Conservation (phyloP, 176 grass and related monocot genomes). For the Eleusine indica region DNA sequence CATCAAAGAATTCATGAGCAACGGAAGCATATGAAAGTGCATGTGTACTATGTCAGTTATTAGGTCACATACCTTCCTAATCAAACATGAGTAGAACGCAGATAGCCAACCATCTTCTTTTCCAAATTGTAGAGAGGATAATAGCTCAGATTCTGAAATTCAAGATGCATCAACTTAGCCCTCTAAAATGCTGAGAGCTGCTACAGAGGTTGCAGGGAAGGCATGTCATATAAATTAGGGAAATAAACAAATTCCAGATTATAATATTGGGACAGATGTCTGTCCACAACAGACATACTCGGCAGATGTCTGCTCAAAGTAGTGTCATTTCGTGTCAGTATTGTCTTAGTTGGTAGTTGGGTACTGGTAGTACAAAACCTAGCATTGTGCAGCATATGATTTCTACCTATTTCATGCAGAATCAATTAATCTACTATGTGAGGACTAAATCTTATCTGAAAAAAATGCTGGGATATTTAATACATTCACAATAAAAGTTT, state of each 20-base stretch:
- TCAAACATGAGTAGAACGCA: constrained; percentile 87
- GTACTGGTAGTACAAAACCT: constrained; percentile 24
- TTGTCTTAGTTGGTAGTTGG: background rate
- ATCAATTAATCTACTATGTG: constrained; percentile 16
- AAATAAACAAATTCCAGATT: constrained; percentile 11
- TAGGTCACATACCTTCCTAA: constrained; percentile 71
- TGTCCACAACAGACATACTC: background rate
- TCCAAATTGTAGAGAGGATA: constrained; percentile 81
- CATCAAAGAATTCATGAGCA: constrained; percentile 33
- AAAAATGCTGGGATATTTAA: constrained; percentile 12
- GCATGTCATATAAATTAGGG: constrained; percentile 8
- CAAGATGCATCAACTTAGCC: constrained; percentile 5
- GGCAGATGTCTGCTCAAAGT: background rate
- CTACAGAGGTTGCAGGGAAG: constrained; percentile 19
- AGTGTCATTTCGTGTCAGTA: background rate
- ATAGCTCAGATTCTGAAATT: constrained; percentile 80
- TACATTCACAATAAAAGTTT: constrained; percentile 32
- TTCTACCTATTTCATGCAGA: constrained; percentile 23
- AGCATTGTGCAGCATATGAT: background rate
- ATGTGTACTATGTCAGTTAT: constrained; percentile 12
- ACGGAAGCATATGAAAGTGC: constrained; percentile 21
- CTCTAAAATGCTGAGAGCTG: constrained; percentile 33
- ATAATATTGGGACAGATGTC: constrained; percentile 16
- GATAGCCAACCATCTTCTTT: constrained; percentile 92
- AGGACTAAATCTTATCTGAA: background rate